Conservation (phyloP, 2,329 filamentous ascomycete species). For the Colletotrichum siamense region DNA sequence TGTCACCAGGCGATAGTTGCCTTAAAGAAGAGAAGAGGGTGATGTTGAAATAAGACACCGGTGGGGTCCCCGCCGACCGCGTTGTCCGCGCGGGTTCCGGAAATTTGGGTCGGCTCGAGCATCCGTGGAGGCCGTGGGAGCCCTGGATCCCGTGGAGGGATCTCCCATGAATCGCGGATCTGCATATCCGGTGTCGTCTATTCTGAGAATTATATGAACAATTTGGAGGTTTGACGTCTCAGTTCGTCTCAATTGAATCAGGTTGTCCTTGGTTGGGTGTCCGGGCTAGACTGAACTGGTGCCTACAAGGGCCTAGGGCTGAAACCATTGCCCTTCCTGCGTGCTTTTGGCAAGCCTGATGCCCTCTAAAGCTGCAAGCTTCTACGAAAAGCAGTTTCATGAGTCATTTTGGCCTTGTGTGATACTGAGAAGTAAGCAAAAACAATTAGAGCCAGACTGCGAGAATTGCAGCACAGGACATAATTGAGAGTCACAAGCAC, state of each 20-base stretch:
- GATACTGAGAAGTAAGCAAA: not conserved
- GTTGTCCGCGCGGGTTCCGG: not conserved
- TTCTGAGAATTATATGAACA: not conserved
- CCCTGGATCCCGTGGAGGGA: not conserved
- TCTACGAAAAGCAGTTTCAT: fast-evolving
- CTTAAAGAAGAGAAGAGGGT: not conserved
- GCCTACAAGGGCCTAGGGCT: not conserved
- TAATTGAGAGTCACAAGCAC: not conserved
- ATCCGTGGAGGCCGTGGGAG: not conserved
- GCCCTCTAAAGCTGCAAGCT: not conserved
- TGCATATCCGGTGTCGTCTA: not conserved
- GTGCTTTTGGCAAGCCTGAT: not conserved
- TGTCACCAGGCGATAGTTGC: not conserved
- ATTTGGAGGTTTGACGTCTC: not conserved
- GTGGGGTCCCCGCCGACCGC: not conserved
- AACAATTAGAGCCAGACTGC: not conserved
- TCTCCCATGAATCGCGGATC: not conserved
- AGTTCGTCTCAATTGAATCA: not conserved
- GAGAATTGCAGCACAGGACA: not conserved
- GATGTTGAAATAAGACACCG: not conserved
- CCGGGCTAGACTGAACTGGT: not conserved
- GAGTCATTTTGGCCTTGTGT: not conserved
- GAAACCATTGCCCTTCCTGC: not conserved
- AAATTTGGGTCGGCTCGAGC: not conserved
- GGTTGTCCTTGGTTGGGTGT: not conserved